Percentiles rank a stretch among this genome's conserved stretches.
Conservation (phyloP, 306 rosid species). For the Vigna mungo region DNA sequence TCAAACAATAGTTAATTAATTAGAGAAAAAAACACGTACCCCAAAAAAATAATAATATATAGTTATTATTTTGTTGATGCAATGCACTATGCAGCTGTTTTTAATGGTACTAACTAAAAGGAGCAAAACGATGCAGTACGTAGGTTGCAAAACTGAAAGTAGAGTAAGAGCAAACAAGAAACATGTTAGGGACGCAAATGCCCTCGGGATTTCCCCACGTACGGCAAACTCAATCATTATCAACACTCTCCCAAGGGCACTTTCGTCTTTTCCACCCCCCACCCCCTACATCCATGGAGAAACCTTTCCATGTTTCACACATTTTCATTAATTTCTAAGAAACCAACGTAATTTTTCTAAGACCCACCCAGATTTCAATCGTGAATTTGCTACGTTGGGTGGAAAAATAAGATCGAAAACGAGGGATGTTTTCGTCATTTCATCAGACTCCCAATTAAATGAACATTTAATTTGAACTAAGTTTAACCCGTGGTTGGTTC, state of each 20-base stretch:
- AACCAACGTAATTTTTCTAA: background rate
- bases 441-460: background rate
- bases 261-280: constrained; percentile 39
- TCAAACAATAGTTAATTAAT: background rate
- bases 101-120: constrained; percentile 45
- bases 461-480: background rate
- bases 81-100: constrained; percentile 27
- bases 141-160: constrained; percentile 55
- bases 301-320: background rate
- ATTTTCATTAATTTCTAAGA: background rate
- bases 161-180: constrained; percentile 36
- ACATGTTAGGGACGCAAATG: constrained; percentile 69
- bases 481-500: background rate
- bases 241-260: constrained; percentile 47
- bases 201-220: constrained; percentile 84
- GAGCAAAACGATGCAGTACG: constrained; percentile 61
- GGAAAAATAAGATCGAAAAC: background rate
- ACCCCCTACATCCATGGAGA: constrained; percentile 16
- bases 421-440: constrained; percentile 38
- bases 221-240: constrained; percentile 73
- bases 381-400: too few species aligned
- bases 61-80: constrained; percentile 11
- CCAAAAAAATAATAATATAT: background rate
- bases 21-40: background rate
- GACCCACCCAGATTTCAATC: background rate